A percentile compares a stretch with the other conserved stretches of the same genome.
These are phyloP conservation scores for Yamadazyma laniorum DNA, from an alignment of 805 yeast genomes.

Conservation along the genomic window DNA sequence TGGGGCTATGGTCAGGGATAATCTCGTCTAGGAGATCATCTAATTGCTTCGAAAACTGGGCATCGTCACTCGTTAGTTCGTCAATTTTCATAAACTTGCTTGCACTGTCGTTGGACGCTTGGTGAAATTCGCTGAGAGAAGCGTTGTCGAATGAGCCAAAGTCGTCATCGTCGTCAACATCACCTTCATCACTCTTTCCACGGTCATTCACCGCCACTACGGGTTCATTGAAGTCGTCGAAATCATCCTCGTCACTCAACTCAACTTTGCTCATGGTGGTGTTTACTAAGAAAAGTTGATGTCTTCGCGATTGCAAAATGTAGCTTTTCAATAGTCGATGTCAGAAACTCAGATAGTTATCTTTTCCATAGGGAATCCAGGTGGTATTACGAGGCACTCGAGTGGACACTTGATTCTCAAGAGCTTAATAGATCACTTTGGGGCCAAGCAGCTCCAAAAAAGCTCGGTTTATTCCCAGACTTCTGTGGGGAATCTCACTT, in stretches of 20 bases:
- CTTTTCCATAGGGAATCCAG: constrained; percentile 42
- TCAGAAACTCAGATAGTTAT: constrained; percentile 9
- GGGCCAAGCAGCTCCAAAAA: constrained; percentile 28
- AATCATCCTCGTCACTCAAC: constrained; percentile 5
- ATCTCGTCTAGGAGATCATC: constrained; percentile 2
- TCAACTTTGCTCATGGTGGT: background rate
- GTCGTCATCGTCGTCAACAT: constrained; percentile 29
- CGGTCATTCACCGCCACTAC: no score
- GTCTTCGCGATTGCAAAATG: no score
- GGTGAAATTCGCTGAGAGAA: constrained; percentile 24
- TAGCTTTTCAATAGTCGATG: no score
- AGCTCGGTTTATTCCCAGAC: constrained; percentile 29
- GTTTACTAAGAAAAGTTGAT: no score
- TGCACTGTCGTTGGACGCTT: background rate
- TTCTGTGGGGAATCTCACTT: constrained; percentile 20
- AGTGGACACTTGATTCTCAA: constrained; percentile 36
- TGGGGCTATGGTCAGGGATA: background rate
- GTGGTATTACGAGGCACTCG: constrained; percentile 39
- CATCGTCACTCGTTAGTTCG: background rate
- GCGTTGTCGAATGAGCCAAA: constrained; percentile 41
- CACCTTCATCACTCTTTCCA: constrained; percentile 25
- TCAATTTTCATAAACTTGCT: background rate
- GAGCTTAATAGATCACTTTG: constrained; percentile 23
- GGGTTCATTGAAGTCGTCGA: constrained; percentile 11
- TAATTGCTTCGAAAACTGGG: background rate